Evolutionary conservation across 441 rosid species (phyloP), one percentile per base, ranked within the genome.

Genomic region (Adansonia rubrostipa): DNA sequence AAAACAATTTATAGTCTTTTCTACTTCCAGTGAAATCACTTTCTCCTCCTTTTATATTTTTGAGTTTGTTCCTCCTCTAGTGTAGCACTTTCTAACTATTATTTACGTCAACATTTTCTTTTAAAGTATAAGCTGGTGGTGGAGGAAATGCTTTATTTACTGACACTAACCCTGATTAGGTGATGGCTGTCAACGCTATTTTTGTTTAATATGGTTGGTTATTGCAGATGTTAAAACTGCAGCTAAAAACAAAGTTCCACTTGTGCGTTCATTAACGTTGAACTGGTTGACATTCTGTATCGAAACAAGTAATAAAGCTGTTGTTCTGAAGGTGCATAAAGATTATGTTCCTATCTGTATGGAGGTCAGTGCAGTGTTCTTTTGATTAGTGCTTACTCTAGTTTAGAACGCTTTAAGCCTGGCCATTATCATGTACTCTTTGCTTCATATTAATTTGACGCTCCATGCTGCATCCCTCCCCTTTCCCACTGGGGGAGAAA

Each of bases 201-300:
- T 60, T 74, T 54, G 58, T 69, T 69, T 48, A 60, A 7, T 80
- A 42, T 33, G 79, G 58, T 75, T 81, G 79, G 80, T 78, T 70
- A 58, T 77, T 86, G 83, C 95, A 97, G 99, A 97, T 86, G 86
- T 97, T 79, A 93, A 87, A 90, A 86, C 92, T 9, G 94, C 98
- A 22, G 85, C 85, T 64, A 95, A 95, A 89, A 95, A 95, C 80
- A 97, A 97, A 93, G 99, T 95, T 84, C 99, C 99, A 64, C 98
- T 97, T 78, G 99, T 97, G 80, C 99, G 99, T 77, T 95, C 99
- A 22, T 88, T 87, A 86, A 97, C 99, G 45, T 90, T 97, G 93
- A 95, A 83, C 84, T 97, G 99, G 99, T 88, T 92, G 82, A 90
- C 98, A 45, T 91, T 84, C 85, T 97, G 99, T 85, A 89, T 97